Base-by-base conservation (phyloP, 1,284 basidiomycete genomes). In the Sporisorium graminicola region DNA sequence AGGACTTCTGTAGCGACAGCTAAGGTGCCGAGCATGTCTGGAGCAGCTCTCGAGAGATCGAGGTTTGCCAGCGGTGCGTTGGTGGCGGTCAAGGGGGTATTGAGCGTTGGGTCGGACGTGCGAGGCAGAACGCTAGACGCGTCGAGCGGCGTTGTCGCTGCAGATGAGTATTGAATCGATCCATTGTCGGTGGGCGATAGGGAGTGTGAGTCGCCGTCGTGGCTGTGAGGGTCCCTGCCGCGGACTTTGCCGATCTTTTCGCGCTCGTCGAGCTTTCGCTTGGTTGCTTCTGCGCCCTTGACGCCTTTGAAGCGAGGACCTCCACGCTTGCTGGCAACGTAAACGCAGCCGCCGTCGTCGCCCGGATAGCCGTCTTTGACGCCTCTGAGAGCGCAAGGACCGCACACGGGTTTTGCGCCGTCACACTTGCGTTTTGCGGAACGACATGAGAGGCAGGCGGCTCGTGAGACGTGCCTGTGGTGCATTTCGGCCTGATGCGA, bases 251-350 rank as follows among this genome's bases (percentile, higher is more conserved):
- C 59, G 4, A 24, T 43, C 40, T 68, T 68, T 27, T 77, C 74
- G 22, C 74, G 69, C 40, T 77, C 69, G n/a, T 75, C 67, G 47
- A 74, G 70, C 65, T 78, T 78, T 16, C 74, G 61, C 44, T 69
- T 70, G 53, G 68, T 75, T 1, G 79, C 78, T 24, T 78, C 79
- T 10, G 69, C 68, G 22, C 79, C 80, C 37, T 67, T 73, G 51
- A 79, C 61, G 40, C 81, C 81, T 65, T 82, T 82, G 74, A 77
- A 81, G 16, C 81, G 62, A 13, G 81, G 81, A 1, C 81, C 81
- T 27, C 81, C 81, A 9, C 81, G 67, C 53, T 79, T 81, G 58
- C 72, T 76, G 16, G 79, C 74, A 3, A 82, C 78, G 27, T 70
- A 82, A 29, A 74, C 65, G 44, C 81, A 82, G 26, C 73, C 77